Conservation (phyloP, 225 moss, liverwort and hornwort species). For the Climacium dendroides region DNA sequence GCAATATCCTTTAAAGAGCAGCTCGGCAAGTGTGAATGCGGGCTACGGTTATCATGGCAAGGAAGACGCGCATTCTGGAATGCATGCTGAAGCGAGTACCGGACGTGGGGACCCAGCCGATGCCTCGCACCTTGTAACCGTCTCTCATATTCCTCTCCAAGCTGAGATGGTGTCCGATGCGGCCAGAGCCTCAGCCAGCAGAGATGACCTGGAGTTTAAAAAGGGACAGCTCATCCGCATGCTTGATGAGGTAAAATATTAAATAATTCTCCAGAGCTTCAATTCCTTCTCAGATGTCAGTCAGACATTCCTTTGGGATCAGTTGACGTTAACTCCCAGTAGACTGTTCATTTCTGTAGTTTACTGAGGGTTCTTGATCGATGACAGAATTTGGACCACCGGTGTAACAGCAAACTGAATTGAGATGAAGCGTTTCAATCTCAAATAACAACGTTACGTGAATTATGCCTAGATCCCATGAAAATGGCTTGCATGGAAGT, state of each 20-base stretch:
- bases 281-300: background rate
- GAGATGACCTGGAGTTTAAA: conserved; percentile 44
- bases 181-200: conserved; percentile 13
- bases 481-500: background rate
- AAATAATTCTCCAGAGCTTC: background rate
- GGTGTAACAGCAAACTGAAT: background rate
- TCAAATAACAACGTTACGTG: background rate
- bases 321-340: background rate
- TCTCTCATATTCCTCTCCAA: conserved; percentile 25
- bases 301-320: background rate
- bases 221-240: conserved; percentile 30
- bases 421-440: background rate
- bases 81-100: background rate
- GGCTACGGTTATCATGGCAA: conserved; percentile 2
- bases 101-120: conserved; percentile 6
- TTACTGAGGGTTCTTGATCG: background rate
- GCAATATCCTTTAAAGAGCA: conserved; percentile 10
- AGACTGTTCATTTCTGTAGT: background rate
- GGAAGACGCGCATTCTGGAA: conserved; percentile 1
- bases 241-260: conserved; percentile 51
- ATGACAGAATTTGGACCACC: background rate
- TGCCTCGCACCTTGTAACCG: conserved; percentile 6
- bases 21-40: conserved; percentile 11
- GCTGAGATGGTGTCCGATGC: conserved; percentile 22
- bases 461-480: background rate